phyloP scores from a whole-genome alignment of 1,284 basidiomycete species.

The Hortiboletus rubellus region DNA sequence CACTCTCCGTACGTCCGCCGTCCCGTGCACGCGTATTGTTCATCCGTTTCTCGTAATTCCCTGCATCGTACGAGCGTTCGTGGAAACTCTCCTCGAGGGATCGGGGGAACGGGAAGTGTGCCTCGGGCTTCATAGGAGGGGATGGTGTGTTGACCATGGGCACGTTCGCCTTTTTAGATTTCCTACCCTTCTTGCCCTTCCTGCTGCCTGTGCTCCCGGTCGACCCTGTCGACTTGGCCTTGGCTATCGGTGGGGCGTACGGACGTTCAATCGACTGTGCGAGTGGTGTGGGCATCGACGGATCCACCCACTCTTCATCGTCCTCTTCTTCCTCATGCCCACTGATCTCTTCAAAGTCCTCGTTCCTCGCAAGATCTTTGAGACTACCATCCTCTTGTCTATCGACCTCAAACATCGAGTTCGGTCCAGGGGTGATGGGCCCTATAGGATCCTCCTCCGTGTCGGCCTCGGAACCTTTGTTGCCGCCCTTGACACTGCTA shows the following conservation, averaged over 20 bases:
- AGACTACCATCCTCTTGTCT: slow-evolving; percentile 16
- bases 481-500: slow-evolving; percentile 38
- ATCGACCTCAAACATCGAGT: slow-evolving; percentile 46
- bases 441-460: slow-evolving; percentile 68
- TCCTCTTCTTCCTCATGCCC: slow-evolving; percentile 38
- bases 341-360: slow-evolving; percentile 38
- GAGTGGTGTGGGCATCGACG: slow-evolving; percentile 41
- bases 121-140: slow-evolving; percentile 35
- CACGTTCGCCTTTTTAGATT: slow-evolving; percentile 36
- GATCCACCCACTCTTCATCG: slow-evolving; percentile 64
- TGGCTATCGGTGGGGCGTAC: slow-evolving; percentile 35
- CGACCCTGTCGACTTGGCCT: slow-evolving; percentile 32
- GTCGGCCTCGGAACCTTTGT: slow-evolving; percentile 53
- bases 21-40: slow-evolving; percentile 69
- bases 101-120: slow-evolving; percentile 63
- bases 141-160: slow-evolving; percentile 40
- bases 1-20: slow-evolving; percentile 78
- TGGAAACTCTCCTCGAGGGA: slow-evolving; percentile 41
- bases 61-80: slow-evolving; percentile 29
- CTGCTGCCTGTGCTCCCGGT: slow-evolving; percentile 27
- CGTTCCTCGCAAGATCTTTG: slow-evolving; percentile 19
- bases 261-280: slow-evolving; percentile 35
- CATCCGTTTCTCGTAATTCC: slow-evolving; percentile 49
- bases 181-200: slow-evolving; percentile 30
- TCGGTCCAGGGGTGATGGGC: slow-evolving; percentile 63